Evolutionary conservation across 106 monocot genomes (phyloP).

Genomic region (Amphibolis antarctica): DNA sequence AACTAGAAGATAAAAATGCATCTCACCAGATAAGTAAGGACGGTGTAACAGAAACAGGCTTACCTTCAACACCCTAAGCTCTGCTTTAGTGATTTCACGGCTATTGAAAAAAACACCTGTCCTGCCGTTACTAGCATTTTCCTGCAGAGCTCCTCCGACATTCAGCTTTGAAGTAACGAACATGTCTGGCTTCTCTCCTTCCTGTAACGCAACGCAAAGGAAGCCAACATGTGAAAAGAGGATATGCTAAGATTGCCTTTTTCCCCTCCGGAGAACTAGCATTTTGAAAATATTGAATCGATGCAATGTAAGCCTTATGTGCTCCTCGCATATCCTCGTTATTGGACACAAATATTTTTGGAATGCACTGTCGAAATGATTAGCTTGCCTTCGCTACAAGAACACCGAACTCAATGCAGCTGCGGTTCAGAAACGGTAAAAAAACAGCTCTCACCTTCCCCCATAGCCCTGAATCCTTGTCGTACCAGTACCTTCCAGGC

Average conservation of each 20-base stretch:
- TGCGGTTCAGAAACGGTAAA: constrained; percentile 1
- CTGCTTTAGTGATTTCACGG: constrained; percentile 28
- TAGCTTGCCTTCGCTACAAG: not conserved
- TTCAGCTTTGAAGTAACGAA: constrained; percentile 25
- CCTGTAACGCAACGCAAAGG: constrained; percentile 11
- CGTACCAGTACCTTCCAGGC: constrained; percentile 30
- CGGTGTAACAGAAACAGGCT: not conserved
- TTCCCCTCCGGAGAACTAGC: not conserved
- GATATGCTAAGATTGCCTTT: not conserved
- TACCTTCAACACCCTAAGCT: constrained; percentile 25
- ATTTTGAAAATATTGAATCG: not conserved
- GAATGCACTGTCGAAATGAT: not conserved
- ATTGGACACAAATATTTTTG: too few relatives aligned
- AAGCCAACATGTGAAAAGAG: not conserved
- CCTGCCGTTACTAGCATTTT: constrained; percentile 25
- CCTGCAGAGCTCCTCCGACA: constrained; percentile 15
- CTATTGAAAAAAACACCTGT: constrained; percentile 22
- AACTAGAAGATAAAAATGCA: too few relatives aligned
- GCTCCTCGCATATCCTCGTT: too few relatives aligned
- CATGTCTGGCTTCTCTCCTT: constrained; percentile 22
- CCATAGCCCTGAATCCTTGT: constrained; percentile 26
- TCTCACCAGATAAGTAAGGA: too few relatives aligned
- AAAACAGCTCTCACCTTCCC: constrained; percentile 16
- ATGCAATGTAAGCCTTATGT: too few relatives aligned
- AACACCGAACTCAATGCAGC: too few relatives aligned